phyloP scores from a whole-genome alignment of 768 basidiomycete genomes.

The Polyporus arcularius region DNA sequence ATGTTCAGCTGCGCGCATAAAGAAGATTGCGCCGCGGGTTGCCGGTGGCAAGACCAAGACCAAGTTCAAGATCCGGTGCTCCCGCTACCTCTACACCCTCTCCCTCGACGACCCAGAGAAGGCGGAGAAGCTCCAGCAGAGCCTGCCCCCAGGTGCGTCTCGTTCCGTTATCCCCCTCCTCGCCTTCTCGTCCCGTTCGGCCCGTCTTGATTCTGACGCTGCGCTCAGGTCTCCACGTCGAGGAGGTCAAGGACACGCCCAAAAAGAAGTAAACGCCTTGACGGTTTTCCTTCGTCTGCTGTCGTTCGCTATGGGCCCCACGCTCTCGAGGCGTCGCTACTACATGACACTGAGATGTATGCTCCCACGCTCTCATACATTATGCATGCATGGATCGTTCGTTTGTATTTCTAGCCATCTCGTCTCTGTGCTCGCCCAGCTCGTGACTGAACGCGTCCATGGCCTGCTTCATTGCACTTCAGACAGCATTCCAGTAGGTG shows the following conservation, averaged over 20 bases:
- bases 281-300: neutral
- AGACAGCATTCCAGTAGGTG: no score
- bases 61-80: constrained; percentile 99
- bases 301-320: no score
- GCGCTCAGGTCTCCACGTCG: constrained; percentile 63
- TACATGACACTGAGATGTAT: no score
- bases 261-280: constrained; percentile 65
- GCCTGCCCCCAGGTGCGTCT: constrained; percentile 87
- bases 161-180: neutral
- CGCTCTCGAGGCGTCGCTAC: no score
- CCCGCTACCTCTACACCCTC: constrained; percentile 96
- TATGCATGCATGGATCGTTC: no score
- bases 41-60: constrained; percentile 76
- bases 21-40: constrained; percentile 78
- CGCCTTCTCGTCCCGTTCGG: neutral
- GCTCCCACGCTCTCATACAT: no score
- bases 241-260: constrained; percentile 66
- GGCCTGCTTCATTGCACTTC: no score
- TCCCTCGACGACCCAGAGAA: constrained; percentile 95
- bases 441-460: no score
- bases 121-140: constrained; percentile 96
- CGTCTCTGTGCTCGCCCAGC: no score
- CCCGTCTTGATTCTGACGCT: neutral
- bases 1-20: constrained; percentile 89
- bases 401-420: no score